These are phyloP conservation scores for Arthromyces matolae DNA, from an alignment of 768 basidiomycete genomes.

Conservation along the genomic window DNA sequence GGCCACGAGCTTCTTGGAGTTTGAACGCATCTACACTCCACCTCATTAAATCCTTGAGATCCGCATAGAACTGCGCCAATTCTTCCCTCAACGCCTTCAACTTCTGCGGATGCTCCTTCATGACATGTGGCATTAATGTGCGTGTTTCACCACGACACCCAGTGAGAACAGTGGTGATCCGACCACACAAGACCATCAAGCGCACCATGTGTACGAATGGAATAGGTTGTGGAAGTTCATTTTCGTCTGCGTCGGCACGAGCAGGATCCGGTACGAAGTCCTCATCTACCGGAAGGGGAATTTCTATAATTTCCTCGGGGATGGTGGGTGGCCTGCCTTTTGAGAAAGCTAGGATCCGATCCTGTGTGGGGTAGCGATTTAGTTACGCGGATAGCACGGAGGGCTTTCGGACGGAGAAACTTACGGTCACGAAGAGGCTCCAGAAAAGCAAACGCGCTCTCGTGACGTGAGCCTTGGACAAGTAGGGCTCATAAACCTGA, in stretches of 20 bases:
- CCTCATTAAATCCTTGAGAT: constrained; percentile 11
- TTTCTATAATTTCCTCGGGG: constrained; percentile 15
- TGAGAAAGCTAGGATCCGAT: constrained; percentile 14
- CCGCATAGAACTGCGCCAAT: constrained; percentile 13
- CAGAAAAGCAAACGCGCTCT: constrained; percentile 15
- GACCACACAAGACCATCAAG: constrained; percentile 13
- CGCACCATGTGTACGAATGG: constrained; percentile 13
- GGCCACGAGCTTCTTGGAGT: constrained; percentile 13
- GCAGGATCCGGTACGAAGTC: constrained; percentile 12
- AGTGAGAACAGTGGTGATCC: constrained; percentile 12
- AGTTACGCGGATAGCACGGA: not conserved
- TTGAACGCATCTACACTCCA: constrained; percentile 18
- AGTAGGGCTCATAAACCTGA: constrained; percentile 12
- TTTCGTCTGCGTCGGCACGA: constrained; percentile 4
- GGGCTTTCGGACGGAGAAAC: not conserved
- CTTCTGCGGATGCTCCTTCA: not conserved
- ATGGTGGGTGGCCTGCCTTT: constrained; percentile 14
- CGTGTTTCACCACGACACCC: constrained; percentile 12
- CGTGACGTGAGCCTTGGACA: constrained; percentile 11
- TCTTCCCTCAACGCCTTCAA: constrained; percentile 10
- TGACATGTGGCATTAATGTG: constrained; percentile 7
- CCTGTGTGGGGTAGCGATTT: not conserved
- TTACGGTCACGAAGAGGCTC: constrained; percentile 15
- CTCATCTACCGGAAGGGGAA: constrained; percentile 15
- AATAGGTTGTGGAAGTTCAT: constrained; percentile 11